Percentiles rank a stretch among this genome's conserved stretches.
Evolutionary conservation across 306 rosid genomes (phyloP).

Genomic region (Inga oerstediana): DNA sequence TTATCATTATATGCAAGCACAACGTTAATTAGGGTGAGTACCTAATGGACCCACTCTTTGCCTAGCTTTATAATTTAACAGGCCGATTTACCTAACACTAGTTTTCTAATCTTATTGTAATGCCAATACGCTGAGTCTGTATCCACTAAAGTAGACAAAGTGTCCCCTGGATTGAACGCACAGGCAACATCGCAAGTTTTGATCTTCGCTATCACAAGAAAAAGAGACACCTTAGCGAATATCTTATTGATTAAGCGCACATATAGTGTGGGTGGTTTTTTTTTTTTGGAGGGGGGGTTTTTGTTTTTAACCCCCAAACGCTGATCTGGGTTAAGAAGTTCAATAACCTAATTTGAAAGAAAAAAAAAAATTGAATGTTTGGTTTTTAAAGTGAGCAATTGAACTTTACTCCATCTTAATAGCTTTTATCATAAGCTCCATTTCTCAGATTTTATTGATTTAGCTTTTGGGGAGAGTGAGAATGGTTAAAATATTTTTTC

Average conservation of each 20-base stretch:
- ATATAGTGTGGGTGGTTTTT: too few species aligned
- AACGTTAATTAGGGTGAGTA: constrained; percentile 34
- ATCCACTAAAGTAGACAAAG: constrained; percentile 51
- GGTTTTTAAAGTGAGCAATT: too few species aligned
- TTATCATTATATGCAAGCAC: constrained; percentile 43
- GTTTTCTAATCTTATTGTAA: constrained; percentile 29
- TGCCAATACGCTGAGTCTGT: constrained; percentile 44
- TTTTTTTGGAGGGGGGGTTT: too few species aligned
- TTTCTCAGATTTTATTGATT: too few species aligned
- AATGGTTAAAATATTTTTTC: too few species aligned
- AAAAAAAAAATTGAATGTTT: too few species aligned
- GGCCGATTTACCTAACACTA: constrained; percentile 63
- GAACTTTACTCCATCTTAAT: too few species aligned
- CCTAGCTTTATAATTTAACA: constrained; percentile 39
- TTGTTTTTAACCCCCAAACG: too few species aligned
- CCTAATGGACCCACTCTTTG: constrained; percentile 48
- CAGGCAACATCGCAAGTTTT: constrained; percentile 31
- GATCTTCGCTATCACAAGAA: constrained; percentile 16
- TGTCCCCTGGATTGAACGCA: constrained; percentile 73
- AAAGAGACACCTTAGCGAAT: neutral
- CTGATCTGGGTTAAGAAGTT: too few species aligned
- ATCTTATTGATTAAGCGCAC: neutral
- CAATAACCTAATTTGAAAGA: too few species aligned
- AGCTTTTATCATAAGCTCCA: too few species aligned
- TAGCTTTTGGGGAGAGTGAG: too few species aligned